Evolutionary conservation across 2,329 filamentous ascomycete species (phyloP), one percentile per base, ranked within the genome.

Genomic region (Phialophora chinensis): DNA sequence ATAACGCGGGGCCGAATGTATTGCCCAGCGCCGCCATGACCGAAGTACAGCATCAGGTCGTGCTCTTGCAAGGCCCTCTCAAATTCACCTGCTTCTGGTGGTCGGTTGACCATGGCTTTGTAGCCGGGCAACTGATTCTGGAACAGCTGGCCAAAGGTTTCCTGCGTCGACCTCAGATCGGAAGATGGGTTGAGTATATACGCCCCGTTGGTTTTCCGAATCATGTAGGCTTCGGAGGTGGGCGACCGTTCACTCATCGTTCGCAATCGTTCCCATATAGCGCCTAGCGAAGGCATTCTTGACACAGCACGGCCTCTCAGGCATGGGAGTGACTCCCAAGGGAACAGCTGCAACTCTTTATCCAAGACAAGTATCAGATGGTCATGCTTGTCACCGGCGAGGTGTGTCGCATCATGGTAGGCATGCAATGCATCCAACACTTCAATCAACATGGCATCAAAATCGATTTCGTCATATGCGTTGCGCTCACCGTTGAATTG

Each of bases 401-500:
- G 76, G 33, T 62, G 75, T 4, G 74, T 76, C 27, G 77, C 78
- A 62, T 84, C 83, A 73, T 97, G 89, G 75, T 97, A 97, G 0
- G 87, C 86, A 58, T 89, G 87, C 29, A 99, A 81, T 1, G 93
- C 92, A 78, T 97, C 94, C 47, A 92, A 86, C 0, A 91, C 92
- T 73, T 97, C 93, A 47, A 98, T 85, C 4, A 93, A 88, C 87
- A 99, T 96, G 72, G 85, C 81, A 72, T 99, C 95, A 75, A 98
- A 96, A 77, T 98, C 94, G 69, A 99, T 91, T 79, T 99, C 95
- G 73, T 99, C 95, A 78, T 97, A 97, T 0, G 96, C 95, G 75
- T 98, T 99, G 56, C 89, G 87, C 79, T 99, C 96, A 17, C 95
- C 95, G 72, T 97, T 92, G 78, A 99, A 98, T 76, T 98, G 95